A percentile compares a stretch with the other conserved stretches of the same genome.
Conservation (phyloP, 2,329 filamentous ascomycete genomes). For the Thelonectria olida region DNA sequence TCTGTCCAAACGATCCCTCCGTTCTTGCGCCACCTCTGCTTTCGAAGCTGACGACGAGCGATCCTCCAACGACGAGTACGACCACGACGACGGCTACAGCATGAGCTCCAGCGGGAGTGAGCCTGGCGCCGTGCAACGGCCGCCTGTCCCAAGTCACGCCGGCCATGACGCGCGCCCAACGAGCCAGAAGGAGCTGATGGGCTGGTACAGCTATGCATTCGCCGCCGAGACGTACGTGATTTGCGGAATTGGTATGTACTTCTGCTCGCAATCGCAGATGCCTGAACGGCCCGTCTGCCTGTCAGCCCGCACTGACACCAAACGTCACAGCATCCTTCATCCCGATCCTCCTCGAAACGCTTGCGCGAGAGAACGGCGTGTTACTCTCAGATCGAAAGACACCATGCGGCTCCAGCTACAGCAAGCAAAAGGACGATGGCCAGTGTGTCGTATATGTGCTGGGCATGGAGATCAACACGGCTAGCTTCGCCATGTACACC, state of each 20-base stretch:
- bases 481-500: constrained; percentile 98
- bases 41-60: constrained; percentile 77
- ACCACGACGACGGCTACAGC: constrained; percentile 33
- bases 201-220: constrained; percentile 97
- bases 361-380: constrained; percentile 91
- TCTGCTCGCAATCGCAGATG: not conserved
- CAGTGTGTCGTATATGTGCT: constrained; percentile 87
- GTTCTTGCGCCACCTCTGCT: constrained; percentile 66
- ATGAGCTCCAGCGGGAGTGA: constrained; percentile 50
- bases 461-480: constrained; percentile 90
- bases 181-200: constrained; percentile 84
- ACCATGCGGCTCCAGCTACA: constrained; percentile 76
- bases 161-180: constrained; percentile 92
- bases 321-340: constrained; percentile 81
- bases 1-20: constrained; percentile 64
- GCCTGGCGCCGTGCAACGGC: constrained; percentile 47
- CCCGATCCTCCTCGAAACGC: constrained; percentile 91
- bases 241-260: constrained; percentile 73
- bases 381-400: constrained; percentile 79
- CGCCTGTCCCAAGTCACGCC: constrained; percentile 66
- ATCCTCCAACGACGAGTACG: constrained; percentile 53
- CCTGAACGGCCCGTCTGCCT: not conserved
- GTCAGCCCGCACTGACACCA: constrained; percentile 8
- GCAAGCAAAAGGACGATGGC: constrained; percentile 58
- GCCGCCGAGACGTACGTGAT: constrained; percentile 97